Base-by-base conservation (phyloP, 2,329 filamentous ascomycete species). In the Penicillium sp. region DNA sequence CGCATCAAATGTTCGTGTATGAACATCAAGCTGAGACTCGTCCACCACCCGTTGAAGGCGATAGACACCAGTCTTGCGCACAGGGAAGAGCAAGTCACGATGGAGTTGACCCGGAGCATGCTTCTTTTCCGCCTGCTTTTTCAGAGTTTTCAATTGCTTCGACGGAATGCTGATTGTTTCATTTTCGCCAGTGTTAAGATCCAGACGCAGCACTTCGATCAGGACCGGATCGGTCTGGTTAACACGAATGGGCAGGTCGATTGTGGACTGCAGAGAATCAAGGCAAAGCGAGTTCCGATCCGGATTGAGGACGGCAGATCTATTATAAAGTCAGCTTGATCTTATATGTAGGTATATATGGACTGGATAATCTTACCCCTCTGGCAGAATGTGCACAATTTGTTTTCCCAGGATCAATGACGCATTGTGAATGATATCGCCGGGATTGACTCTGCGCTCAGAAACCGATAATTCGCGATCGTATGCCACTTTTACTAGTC, bases 361-460 rank as follows among this genome's bases (percentile, higher is more conserved):
- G 36, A 15, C 21, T 27, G 13, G 9, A 53, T 29, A 31, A 33
- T 71, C 81, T 65, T 74, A 89, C 80, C 96, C 96, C 80, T 99
- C 94, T 2, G 94, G 94, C 55, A 99, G 81, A 70, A 99, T 96
- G 72, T 99, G 94, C 75, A 99, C 93, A 67, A 97, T 96, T 78
- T 97, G 93, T 74, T 92, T 94, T 70, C 94, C 94, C 77, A 96
- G 84, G 63, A 99, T 97, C 69, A 97, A 83, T 23, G 93, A 96
- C 33, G 91, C 85, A 73, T 97, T 97, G 73, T 97, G 91, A 60
- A 96, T 81, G 62, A 99, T 93, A 61, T 85, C 88, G 29, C 89
- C 89, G 17, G 93, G 86, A 71, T 96, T 96, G 72, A 99, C 93
- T 70, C 88, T 91, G 65, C 89, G 87, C 74, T 97, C 96, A n/a